phyloP scores from a whole-genome alignment of 176 grass and related monocot genomes.

The Melocanna baccifera region DNA sequence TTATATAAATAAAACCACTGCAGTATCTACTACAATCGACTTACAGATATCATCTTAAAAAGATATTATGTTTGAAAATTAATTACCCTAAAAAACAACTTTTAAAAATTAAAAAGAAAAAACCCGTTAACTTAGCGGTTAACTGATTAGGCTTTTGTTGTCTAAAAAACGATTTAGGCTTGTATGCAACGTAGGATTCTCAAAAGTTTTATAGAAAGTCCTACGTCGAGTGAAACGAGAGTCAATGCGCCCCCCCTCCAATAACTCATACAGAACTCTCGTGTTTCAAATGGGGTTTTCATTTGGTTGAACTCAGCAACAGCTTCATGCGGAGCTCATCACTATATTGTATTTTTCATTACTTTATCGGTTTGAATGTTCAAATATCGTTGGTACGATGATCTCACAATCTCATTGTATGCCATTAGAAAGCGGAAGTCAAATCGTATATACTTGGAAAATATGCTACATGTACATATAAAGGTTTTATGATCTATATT shows the following conservation, averaged over 20 bases:
- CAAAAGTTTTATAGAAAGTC: background rate
- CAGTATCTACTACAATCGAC: too few species aligned
- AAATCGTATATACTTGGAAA: background rate
- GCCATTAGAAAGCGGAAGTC: background rate
- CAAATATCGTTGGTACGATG: background rate
- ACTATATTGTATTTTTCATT: background rate
- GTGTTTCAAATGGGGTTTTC: background rate
- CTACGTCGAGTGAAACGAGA: background rate
- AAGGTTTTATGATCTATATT: background rate
- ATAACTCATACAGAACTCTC: background rate
- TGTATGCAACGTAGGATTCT: background rate
- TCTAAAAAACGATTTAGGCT: too few species aligned
- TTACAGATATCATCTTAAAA: too few species aligned
- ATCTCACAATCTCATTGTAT: background rate
- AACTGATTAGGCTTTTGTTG: background rate
- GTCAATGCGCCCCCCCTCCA: background rate
- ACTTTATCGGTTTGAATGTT: too few species aligned
- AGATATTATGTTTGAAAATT: too few species aligned
- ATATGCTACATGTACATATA: background rate
- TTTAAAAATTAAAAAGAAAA: too few species aligned
- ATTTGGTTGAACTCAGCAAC: background rate
- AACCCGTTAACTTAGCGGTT: background rate
- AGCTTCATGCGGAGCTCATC: background rate
- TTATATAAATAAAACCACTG: too few species aligned
- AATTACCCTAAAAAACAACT: too few species aligned